Evolutionary conservation across 768 basidiomycete species (phyloP).

Genomic region (Tricholoma terreum): DNA sequence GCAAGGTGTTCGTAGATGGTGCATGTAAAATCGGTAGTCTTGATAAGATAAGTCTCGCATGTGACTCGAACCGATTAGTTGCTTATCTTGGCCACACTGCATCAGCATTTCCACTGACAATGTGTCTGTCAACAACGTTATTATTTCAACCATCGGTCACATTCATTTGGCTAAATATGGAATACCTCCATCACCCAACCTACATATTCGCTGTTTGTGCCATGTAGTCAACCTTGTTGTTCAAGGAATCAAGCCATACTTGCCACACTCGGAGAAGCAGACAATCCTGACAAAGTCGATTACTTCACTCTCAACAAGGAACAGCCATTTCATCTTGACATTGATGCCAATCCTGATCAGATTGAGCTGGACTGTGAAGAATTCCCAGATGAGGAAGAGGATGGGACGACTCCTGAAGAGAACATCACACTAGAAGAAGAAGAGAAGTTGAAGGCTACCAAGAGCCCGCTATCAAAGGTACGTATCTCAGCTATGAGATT

Average conservation of each 20-base stretch:
- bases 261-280: not conserved
- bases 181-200: conserved; percentile 19
- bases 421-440: not conserved
- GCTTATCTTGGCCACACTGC: conserved; percentile 1
- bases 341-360: conserved; percentile 4
- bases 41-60: conserved; percentile 32
- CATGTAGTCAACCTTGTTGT: conserved; percentile 37
- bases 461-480: conserved; percentile 2
- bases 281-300: conserved; percentile 1
- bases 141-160: conserved; percentile 21
- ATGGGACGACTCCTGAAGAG: not conserved
- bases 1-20: conserved; percentile 25
- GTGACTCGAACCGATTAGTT: not conserved
- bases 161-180: conserved; percentile 21
- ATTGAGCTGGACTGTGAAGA: no score
- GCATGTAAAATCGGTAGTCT: conserved; percentile 20
- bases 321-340: conserved; percentile 28
- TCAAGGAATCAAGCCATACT: conserved; percentile 14
- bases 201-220: conserved; percentile 29
- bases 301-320: conserved; percentile 18
- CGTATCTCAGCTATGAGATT: not conserved
- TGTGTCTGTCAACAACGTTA: conserved; percentile 31
- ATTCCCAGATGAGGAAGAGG: not conserved
- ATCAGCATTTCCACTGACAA: conserved; percentile 27
- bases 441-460: not conserved